Evolutionary conservation across 208 protist genomes (phyloP), one percentile per base, ranked within the genome.

Genomic region (Trypanosoma vivax): DNA sequence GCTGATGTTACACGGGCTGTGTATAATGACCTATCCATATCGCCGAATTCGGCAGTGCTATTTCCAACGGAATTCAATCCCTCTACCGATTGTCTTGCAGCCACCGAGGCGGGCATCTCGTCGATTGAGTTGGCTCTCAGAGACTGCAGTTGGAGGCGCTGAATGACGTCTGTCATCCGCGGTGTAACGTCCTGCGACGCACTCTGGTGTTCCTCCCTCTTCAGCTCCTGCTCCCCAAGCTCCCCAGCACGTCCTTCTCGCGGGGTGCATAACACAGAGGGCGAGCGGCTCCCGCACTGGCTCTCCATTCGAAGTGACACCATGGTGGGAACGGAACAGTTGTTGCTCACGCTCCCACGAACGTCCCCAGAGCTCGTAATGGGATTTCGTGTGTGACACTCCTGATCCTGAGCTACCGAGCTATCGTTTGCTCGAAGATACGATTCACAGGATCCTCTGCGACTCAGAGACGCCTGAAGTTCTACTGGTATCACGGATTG

Each of bases 71-170:
- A 35, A 11, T 27, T 47, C 13, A 34, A 19, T 47, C 52, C 45
- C 1, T 29, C 41, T 38, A 23, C 39, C 23, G 23, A 42, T 4
- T 54, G 50, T 7, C 70, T 62, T 33, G 57, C 59, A 23, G 52
- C 51, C 3, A 62, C 73, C 1, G 70, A 64, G 18, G 78, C 70
- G 2, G 70, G 78, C 21, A 79, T 27, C 19, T 76, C 70, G 37
- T 86, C 78, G 27, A 69, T 60, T 3, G 48, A 35, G 48, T 38
- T 60, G 31, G 30, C 30, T 23, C 29, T 5, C 27, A 39, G 16
- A 10, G 24, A 24, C 2, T n/a, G 10, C 1, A 35, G 21, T 30
- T 16, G 40, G 24, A 50, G 23, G 10, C 38, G 48, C 29, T 5
- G 41, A 11, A 24, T 18, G 14, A 27, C 2, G 5, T 4, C 43